These are phyloP conservation scores for Metroxylon sagu DNA, from an alignment of 176 grass and related monocot genomes.

Conservation along the genomic window DNA sequence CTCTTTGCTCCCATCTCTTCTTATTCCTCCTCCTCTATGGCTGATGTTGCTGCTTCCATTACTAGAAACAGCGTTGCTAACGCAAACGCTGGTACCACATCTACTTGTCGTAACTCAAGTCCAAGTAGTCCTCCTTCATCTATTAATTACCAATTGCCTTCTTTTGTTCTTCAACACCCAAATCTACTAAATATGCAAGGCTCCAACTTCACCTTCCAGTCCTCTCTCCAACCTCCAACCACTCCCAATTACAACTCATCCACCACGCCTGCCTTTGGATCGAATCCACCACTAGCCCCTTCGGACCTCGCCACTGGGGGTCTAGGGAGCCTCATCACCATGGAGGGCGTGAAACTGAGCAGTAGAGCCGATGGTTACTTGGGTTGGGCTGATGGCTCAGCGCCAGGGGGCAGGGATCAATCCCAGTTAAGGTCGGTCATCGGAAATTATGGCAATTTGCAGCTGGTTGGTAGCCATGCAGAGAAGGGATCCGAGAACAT, in stretches of 20 bases:
- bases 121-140: conserved; percentile 19
- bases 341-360: no score
- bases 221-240: background rate
- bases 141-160: background rate
- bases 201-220: conserved; percentile 23
- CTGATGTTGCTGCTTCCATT: conserved; percentile 30
- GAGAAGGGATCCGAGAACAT: no score
- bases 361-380: no score
- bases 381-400: no score
- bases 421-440: no score
- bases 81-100: background rate
- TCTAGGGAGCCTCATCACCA: no score
- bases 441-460: no score
- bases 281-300: no score
- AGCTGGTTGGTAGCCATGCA: conserved; percentile 1
- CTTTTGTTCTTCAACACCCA: conserved; percentile 3
- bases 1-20: background rate
- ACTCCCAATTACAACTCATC: no score
- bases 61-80: conserved; percentile 12
- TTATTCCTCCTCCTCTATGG: background rate
- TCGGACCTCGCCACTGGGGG: no score
- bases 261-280: no score
- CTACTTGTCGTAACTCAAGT: background rate
- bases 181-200: conserved; percentile 20
- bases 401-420: no score